Conservation (phyloP, 2,329 filamentous ascomycete genomes). For the Chalara sp. region DNA sequence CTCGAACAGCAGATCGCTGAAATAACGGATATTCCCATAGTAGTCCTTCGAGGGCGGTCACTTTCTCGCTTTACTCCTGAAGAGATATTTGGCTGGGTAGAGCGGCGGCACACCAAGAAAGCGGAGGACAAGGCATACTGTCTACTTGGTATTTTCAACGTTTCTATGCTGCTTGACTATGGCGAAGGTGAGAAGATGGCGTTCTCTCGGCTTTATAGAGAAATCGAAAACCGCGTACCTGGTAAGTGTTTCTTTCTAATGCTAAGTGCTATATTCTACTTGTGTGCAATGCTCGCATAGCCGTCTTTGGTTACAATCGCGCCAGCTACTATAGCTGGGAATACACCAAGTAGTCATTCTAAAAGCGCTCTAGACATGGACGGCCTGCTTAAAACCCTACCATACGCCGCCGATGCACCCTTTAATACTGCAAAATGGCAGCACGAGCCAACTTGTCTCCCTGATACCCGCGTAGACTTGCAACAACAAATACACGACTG, state of each 20-base stretch:
- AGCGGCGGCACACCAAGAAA: slow-evolving; percentile 3
- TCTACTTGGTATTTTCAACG: slow-evolving; percentile 5
- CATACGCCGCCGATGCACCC: slow-evolving; percentile 4
- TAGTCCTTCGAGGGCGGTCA: slow-evolving; percentile 4
- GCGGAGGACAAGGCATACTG: slow-evolving; percentile 6
- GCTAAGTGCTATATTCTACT: slow-evolving; percentile 1
- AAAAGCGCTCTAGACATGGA: slow-evolving; percentile 5
- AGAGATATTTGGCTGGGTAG: slow-evolving; percentile 5
- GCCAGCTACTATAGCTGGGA: slow-evolving; percentile 3
- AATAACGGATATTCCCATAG: slow-evolving; percentile 6
- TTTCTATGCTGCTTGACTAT: slow-evolving; percentile 6
- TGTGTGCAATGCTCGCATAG: slow-evolving; percentile 2
- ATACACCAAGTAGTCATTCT: slow-evolving; percentile 4
- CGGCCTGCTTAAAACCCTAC: slow-evolving; percentile 2
- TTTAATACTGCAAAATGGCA: slow-evolving; percentile 7
- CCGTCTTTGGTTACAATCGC: slow-evolving; percentile 1
- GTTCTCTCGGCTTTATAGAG: slow-evolving; percentile 6
- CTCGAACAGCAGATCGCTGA: slow-evolving; percentile 3
- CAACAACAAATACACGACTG: slow-evolving; percentile 5
- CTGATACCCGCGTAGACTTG: slow-evolving; percentile 2
- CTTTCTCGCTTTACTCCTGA: slow-evolving; percentile 3
- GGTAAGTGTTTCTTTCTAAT: slow-evolving; percentile 5
- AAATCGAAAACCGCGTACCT: slow-evolving; percentile 5
- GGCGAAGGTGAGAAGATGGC: slow-evolving; percentile 5
- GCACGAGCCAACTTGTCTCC: slow-evolving; percentile 5